These are phyloP conservation scores for Musa schizocarpa DNA, from an alignment of 176 grass and related monocot genomes.

Conservation along the genomic window DNA sequence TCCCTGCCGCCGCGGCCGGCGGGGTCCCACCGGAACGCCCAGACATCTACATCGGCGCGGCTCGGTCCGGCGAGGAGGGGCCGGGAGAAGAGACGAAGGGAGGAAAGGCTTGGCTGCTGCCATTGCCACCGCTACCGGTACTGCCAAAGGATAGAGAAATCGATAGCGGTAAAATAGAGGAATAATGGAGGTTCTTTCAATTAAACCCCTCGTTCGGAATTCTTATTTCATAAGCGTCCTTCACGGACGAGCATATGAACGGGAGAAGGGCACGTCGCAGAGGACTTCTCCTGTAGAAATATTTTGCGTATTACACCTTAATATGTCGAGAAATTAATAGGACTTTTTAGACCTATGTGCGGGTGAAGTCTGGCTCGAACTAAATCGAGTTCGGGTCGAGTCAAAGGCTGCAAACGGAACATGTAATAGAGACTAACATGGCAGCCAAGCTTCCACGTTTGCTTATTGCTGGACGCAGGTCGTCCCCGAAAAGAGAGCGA, in stretches of 20 bases:
- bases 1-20: not conserved
- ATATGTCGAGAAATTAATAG: not conserved
- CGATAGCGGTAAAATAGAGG: no score
- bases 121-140: not conserved
- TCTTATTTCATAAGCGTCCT: not conserved
- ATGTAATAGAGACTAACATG: no score
- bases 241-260: not conserved
- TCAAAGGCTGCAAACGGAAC: no score
- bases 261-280: not conserved
- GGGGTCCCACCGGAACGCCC: not conserved
- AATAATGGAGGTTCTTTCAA: no score
- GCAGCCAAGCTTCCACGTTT: no score
- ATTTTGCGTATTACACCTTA: not conserved
- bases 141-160: constrained; percentile 20
- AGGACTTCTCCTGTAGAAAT: not conserved
- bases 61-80: not conserved
- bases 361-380: no score
- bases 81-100: constrained; percentile 20
- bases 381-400: no score
- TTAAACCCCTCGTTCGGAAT: not conserved
- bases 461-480: no score
- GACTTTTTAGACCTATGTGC: no score
- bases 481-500: no score
- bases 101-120: constrained; percentile 27
- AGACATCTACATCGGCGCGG: not conserved